Evolutionary conservation across 441 rosid species (phyloP), one percentile per base, ranked within the genome.

Genomic region (Corymbia citriodora): DNA sequence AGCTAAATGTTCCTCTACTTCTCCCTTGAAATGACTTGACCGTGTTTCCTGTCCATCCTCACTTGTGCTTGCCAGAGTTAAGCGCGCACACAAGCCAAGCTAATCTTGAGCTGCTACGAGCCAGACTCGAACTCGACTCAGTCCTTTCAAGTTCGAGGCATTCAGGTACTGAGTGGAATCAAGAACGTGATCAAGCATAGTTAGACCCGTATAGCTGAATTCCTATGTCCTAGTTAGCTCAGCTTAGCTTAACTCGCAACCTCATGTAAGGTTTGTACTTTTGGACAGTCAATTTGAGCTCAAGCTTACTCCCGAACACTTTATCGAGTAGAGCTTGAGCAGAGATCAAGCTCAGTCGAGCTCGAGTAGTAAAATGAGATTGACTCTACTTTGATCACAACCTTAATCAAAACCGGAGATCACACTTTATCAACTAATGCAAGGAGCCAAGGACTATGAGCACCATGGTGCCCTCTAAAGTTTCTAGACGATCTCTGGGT

Each of bases 51-150:
- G 29, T 40, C n/a, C 50, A 74, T 74, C 83, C 83, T 40, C n/a
- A 5, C 52, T 74, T 12, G n/a, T 13, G 50, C 83, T 40, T 74
- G 50, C 83, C 9, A 0, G 50, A 74, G 4, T 23, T 21, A 33
- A 74, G 52, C 25, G 5, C 83, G 11, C 83, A 21, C 50, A 11
- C 83, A 21, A 11, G 52, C 17, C 50, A 74, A 74, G 17, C 83
- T 40, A 40, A 23, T 11, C 29, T 74, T 21, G 29, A 74, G 50
- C 83, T 74, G 50, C 83, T 74, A 40, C 16, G 3, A 74, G 83
- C n/a, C 29, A 9, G 0, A 74, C 50, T 40, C 29, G 1, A 21
- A 11, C 29, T 11, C 17, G 0, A 21, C n/a, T 12, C 83, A 12
- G 40, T 45, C 50, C 52, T 40, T 2, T 36, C 27, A 10, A 72